Percentiles rank a stretch among this genome's conserved stretches.
These are phyloP conservation scores for Spatholobus suberectus DNA, from an alignment of 306 rosid genomes.

Conservation along the genomic window DNA sequence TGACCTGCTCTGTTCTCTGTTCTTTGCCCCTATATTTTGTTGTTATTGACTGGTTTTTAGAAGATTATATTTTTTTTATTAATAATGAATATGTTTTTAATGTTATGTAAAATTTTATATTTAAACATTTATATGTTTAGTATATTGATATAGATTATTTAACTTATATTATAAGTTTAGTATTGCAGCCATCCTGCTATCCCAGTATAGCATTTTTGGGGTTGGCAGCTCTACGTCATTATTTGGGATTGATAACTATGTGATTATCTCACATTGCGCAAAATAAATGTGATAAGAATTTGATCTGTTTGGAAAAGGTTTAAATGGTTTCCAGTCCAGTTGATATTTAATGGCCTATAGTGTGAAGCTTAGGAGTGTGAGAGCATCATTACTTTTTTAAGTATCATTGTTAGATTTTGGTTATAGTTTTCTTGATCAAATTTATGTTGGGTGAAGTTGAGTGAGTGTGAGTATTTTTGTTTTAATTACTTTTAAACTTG, in stretches of 20 bases:
- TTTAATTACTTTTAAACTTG: neutral
- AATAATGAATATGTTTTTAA: neutral
- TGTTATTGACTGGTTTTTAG: neutral
- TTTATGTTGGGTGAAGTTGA: neutral
- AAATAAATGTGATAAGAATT: slow-evolving; percentile 21
- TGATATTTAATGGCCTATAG: slow-evolving; percentile 4
- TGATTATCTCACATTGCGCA: neutral
- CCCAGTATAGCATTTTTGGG: neutral
- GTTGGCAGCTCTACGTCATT: neutral
- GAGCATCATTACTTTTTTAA: slow-evolving; percentile 20
- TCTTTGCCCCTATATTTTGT: neutral
- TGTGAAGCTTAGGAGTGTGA: slow-evolving; percentile 20
- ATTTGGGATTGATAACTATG: neutral
- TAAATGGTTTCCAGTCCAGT: slow-evolving; percentile 10
- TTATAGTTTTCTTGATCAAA: slow-evolving; percentile 20
- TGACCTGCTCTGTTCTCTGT: neutral
- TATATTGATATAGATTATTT: neutral
- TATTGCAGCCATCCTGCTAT: neutral
- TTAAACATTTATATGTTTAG: neutral
- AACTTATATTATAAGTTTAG: neutral
- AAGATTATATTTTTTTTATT: neutral
- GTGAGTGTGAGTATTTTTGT: neutral
- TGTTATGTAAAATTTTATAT: neutral
- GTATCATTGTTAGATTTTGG: neutral
- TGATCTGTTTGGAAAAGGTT: neutral